A percentile compares a stretch with the other conserved stretches of the same genome.
Conservation (phyloP, 352 stramenopile genomes). For the Thalassiosira gravida region DNA sequence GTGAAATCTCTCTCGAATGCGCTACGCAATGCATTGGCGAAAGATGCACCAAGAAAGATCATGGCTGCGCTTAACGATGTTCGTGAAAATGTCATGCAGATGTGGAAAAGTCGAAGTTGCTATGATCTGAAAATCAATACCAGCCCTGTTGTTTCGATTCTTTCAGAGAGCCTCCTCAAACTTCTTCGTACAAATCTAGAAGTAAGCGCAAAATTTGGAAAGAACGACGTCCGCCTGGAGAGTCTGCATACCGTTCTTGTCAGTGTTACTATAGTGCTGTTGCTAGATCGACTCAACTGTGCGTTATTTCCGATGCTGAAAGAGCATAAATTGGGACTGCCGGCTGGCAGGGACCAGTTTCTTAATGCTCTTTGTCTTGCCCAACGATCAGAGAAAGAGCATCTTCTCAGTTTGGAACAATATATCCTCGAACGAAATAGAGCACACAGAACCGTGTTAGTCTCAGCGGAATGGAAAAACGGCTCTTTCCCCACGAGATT, state of each 20-base stretch:
- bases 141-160: neutral
- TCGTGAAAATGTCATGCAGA: constrained; percentile 6
- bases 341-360: neutral
- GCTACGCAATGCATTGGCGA: neutral
- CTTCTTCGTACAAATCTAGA: constrained; percentile 4
- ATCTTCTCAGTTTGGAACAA: constrained; percentile 10
- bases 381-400: constrained; percentile 9
- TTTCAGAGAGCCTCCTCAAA: constrained; percentile 1
- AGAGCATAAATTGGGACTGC: constrained; percentile 11
- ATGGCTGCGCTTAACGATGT: constrained; percentile 10
- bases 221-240: constrained; percentile 13
- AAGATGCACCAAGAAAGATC: constrained; percentile 3
- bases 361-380: constrained; percentile 12
- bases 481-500: constrained; percentile 12
- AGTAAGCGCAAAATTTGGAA: constrained; percentile 12
- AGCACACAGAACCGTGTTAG: neutral
- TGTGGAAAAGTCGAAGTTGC: neutral
- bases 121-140: neutral
- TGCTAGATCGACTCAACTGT: constrained; percentile 24
- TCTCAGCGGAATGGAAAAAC: neutral
- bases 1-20: neutral
- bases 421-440: constrained; percentile 14
- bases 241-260: constrained; percentile 15
- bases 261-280: constrained; percentile 13
- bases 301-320: constrained; percentile 15